A percentile compares a stretch with the other conserved stretches of the same genome.
These are phyloP conservation scores for Calonectria hawksworthii DNA, from an alignment of 2,329 filamentous ascomycete species.

Conservation along the genomic window DNA sequence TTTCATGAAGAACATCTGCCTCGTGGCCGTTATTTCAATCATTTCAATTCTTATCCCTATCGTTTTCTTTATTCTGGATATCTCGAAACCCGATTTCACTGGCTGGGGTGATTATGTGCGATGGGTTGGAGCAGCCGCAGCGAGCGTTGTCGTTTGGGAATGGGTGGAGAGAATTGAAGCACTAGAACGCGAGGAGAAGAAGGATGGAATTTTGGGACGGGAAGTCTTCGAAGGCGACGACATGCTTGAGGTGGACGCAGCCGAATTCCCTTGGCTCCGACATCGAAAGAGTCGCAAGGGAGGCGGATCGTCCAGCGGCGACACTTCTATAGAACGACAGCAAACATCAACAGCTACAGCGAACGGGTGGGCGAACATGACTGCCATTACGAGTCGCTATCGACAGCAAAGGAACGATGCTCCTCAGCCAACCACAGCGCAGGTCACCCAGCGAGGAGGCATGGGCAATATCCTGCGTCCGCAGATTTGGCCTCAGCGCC, in stretches of 20 bases:
- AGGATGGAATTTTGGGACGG: slow-evolving; percentile 90
- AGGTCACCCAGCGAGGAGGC: slow-evolving; percentile 43
- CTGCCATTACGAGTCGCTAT: slow-evolving; percentile 44
- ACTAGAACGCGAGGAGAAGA: slow-evolving; percentile 91
- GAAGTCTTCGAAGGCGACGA: slow-evolving; percentile 96
- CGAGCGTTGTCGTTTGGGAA: slow-evolving; percentile 98
- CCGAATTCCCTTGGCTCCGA: slow-evolving; percentile 64
- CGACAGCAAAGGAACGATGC: slow-evolving; percentile 39
- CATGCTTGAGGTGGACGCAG: slow-evolving; percentile 78
- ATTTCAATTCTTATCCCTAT: slow-evolving; percentile 89
- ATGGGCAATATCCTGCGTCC: slow-evolving; percentile 60
- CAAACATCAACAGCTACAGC: slow-evolving; percentile 31
- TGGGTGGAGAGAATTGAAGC: slow-evolving; percentile 97
- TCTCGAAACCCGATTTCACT: slow-evolving; percentile 86
- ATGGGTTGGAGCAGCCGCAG: slow-evolving; percentile 95
- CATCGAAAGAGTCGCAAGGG: slow-evolving; percentile 54
- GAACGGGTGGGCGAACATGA: slow-evolving; percentile 48
- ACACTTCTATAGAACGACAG: slow-evolving; percentile 32
- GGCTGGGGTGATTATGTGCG: slow-evolving; percentile 96
- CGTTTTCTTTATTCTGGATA: slow-evolving; percentile 93
- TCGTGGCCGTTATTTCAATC: slow-evolving; percentile 84
- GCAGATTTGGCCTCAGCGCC: slow-evolving; percentile 69
- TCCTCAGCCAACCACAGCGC: slow-evolving; percentile 39
- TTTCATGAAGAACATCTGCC: slow-evolving; percentile 88
- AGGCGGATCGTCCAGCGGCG: slow-evolving; percentile 35